Percentiles rank a stretch among this genome's conserved stretches.
Conservation (phyloP, 2,329 filamentous ascomycete species). For the Knufia petricola region DNA sequence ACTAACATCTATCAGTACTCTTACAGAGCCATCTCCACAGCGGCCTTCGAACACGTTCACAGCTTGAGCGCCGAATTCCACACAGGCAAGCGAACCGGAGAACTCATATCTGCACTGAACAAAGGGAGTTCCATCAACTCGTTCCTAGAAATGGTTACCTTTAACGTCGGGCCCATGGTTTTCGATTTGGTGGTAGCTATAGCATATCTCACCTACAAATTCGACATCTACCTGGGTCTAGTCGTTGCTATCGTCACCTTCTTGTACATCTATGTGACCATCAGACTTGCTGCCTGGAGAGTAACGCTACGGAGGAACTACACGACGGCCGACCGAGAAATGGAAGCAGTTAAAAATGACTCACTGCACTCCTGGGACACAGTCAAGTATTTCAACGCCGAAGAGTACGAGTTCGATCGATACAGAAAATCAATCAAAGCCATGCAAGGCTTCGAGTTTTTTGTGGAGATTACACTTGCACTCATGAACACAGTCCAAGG, state of each 20-base stretch:
- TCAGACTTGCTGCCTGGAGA: slow-evolving; percentile 88
- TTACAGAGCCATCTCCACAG: slow-evolving; percentile 85
- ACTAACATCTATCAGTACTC: too few relatives aligned
- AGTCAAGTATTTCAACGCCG: slow-evolving; percentile 83
- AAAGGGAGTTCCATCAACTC: slow-evolving; percentile 95
- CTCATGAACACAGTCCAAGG: slow-evolving; percentile 75
- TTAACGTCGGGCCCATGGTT: slow-evolving; percentile 90
- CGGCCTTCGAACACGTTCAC: slow-evolving; percentile 95
- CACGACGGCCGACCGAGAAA: slow-evolving; percentile 88
- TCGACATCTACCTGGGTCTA: slow-evolving; percentile 82
- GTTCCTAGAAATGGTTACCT: slow-evolving; percentile 92
- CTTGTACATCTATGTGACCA: slow-evolving; percentile 91
- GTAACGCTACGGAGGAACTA: slow-evolving; percentile 85
- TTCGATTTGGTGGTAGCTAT: slow-evolving; percentile 81
- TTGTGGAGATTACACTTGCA: slow-evolving; percentile 66
- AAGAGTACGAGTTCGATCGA: slow-evolving; percentile 65
- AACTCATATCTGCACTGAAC: slow-evolving; percentile 88
- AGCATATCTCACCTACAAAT: slow-evolving; percentile 64
- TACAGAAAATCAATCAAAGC: slow-evolving; percentile 61
- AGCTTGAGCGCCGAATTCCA: slow-evolving; percentile 93
- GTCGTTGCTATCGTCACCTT: slow-evolving; percentile 87
- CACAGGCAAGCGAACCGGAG: slow-evolving; percentile 88
- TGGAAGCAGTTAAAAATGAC: slow-evolving; percentile 96
- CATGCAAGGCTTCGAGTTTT: slow-evolving; percentile 66
- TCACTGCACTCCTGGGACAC: slow-evolving; percentile 98